Evolutionary conservation across 352 stramenopile species (phyloP).

Genomic region (Phytophthora cryptogea): DNA sequence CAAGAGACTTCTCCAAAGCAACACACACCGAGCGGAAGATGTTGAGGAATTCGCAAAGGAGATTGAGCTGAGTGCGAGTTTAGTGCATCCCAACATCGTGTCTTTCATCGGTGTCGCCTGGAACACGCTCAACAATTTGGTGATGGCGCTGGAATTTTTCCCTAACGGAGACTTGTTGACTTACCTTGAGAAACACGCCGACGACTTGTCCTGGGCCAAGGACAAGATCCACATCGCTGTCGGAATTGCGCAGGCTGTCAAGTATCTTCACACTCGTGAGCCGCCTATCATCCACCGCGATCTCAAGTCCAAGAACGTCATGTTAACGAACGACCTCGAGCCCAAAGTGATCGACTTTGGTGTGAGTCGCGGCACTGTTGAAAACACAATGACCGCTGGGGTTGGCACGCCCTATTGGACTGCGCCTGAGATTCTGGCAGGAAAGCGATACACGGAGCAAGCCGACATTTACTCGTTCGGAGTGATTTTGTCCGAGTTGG

Average conservation of each 20-base stretch:
- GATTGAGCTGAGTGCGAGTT: constrained; percentile 37
- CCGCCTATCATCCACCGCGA: constrained; percentile 22
- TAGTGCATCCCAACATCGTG: not conserved
- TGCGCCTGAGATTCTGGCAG: constrained; percentile 37
- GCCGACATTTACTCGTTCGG: constrained; percentile 18
- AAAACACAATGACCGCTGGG: constrained; percentile 30
- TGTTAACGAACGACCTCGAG: constrained; percentile 67
- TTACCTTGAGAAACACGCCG: constrained; percentile 31
- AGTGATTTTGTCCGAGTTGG: constrained; percentile 37
- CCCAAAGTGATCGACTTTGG: constrained; percentile 65
- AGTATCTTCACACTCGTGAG: constrained; percentile 32
- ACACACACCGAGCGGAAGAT: constrained; percentile 31
- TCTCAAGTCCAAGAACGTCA: constrained; percentile 41
- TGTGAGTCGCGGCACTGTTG: constrained; percentile 20
- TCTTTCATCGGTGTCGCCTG: too few species aligned
- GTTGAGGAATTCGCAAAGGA: constrained; percentile 41
- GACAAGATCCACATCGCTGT: constrained; percentile 23
- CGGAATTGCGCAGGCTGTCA: constrained; percentile 26
- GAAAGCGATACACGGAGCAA: constrained; percentile 28
- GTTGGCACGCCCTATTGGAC: not conserved
- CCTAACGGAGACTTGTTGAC: constrained; percentile 40
- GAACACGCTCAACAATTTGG: too few species aligned
- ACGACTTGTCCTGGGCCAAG: constrained; percentile 28
- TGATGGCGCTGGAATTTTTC: too few species aligned
- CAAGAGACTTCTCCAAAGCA: constrained; percentile 42